Base-by-base conservation (phyloP, 306 rosid species). In the Prunus persica region DNA sequence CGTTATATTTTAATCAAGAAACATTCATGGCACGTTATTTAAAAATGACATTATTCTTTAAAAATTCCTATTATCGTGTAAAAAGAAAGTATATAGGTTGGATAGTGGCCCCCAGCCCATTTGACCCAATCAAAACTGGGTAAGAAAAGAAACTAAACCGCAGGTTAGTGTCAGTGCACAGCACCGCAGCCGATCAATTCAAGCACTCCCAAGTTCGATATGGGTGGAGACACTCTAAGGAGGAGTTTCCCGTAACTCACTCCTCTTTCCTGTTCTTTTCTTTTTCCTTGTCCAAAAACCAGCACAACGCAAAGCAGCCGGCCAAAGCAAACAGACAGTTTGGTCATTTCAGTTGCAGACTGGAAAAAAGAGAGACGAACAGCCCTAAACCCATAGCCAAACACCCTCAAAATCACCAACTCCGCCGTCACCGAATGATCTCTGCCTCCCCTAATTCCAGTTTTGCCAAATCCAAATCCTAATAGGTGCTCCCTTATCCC, bases 271-370 rank as follows among this genome's bases (percentile, higher is more conserved):
- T 19, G 1, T 12, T 52, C 65, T 27, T 27, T 61, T 61, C 30
- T 9, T 56, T 3, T 27, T 4, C 11, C 6, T 72, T 41, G 67
- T 73, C 57, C 47, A 58, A 16, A 38, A 16, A 55, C 61, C 50
- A 11, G 22, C 38, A 25, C 38, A 0, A 2, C 38, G 38, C 18
- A 5, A 16, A 45, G 47, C 60, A 25, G 77, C 77, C 77, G 60
- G 77, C 77, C 57, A 27, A 28, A 46, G 16, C 60, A 46, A 46
- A 24, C 77, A 11, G 46, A 73, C 30, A 22, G 24, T 71, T 30
- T 56, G 27, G 45, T 61, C 76, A 8, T 67, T 60, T 60, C 58
- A 46, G 69, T 61, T 14, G 20, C 49, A 16, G 67, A 22, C 75
- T 54, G 14, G 0, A 25, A 28, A 4, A 50, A 22, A 50, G 20